Conservation (phyloP, 2,329 filamentous ascomycete species). For the Verticillium isaacii region DNA sequence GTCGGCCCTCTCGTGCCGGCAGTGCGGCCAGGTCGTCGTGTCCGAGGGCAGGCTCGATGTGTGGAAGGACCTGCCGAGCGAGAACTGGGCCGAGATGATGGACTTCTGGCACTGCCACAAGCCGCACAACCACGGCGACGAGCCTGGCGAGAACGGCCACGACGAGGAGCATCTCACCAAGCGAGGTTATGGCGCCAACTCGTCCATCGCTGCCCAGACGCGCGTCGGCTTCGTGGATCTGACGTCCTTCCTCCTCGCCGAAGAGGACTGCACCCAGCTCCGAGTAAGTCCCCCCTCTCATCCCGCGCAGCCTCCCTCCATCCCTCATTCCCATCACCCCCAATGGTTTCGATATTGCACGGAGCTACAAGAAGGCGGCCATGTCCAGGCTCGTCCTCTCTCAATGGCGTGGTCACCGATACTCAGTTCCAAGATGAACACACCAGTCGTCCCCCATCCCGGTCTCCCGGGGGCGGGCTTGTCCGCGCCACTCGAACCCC, state of each 20-base stretch:
- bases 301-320: constrained; percentile 10
- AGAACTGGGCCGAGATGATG: constrained; percentile 99
- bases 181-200: constrained; percentile 82
- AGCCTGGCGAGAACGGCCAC: constrained; percentile 6
- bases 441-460: constrained; percentile 17
- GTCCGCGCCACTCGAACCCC: constrained; percentile 5
- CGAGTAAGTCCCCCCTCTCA: constrained; percentile 23
- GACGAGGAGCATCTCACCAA: constrained; percentile 45
- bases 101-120: constrained; percentile 99
- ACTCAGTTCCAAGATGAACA: constrained; percentile 61
- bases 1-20: constrained; percentile 37
- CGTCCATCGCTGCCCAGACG: constrained; percentile 60
- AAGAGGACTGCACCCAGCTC: constrained; percentile 55
- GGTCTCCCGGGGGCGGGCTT: constrained; percentile 3
- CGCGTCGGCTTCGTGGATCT: constrained; percentile 77
- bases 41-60: constrained; percentile 31
- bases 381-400: constrained; percentile 35
- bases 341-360: neutral
- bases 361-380: constrained; percentile 59
- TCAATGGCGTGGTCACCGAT: constrained; percentile 61
- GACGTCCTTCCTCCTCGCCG: constrained; percentile 67
- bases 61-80: constrained; percentile 94
- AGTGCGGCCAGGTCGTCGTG: constrained; percentile 34
- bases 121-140: constrained; percentile 54
- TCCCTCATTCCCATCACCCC: neutral